These are phyloP conservation scores for Suillus spraguei DNA, from an alignment of 768 basidiomycete species.

Conservation along the genomic window DNA sequence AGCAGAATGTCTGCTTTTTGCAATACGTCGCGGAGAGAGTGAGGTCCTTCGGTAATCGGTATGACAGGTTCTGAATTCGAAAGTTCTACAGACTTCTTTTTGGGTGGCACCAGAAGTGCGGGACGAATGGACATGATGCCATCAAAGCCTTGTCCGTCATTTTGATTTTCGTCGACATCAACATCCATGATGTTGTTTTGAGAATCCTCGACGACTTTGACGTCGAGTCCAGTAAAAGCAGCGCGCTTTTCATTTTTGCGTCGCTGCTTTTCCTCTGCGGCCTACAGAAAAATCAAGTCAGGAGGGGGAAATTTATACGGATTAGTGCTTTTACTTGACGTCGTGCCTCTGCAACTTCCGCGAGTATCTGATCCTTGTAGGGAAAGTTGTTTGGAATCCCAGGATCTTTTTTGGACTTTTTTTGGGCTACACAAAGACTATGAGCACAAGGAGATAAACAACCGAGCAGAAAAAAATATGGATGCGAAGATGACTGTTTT, in stretches of 20 bases:
- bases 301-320: background rate
- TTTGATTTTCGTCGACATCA: slow-evolving; percentile 32
- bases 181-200: slow-evolving; percentile 32
- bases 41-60: slow-evolving; percentile 30
- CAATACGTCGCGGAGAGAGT: slow-evolving; percentile 47
- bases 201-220: slow-evolving; percentile 27
- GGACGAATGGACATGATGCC: slow-evolving; percentile 35
- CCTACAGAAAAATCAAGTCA: slow-evolving; percentile 41
- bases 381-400: slow-evolving; percentile 94
- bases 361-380: slow-evolving; percentile 92
- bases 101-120: slow-evolving; percentile 3
- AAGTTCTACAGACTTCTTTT: background rate
- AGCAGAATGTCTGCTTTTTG: slow-evolving; percentile 79
- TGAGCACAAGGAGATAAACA: slow-evolving; percentile 11
- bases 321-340: slow-evolving; percentile 49
- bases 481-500: background rate
- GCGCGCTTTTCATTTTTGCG: slow-evolving; percentile 68
- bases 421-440: slow-evolving; percentile 52
- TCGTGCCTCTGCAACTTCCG: slow-evolving; percentile 84
- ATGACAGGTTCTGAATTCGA: slow-evolving; percentile 18
- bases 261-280: slow-evolving; percentile 73
- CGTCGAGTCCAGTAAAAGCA: slow-evolving; percentile 32
- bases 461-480: slow-evolving; percentile 4
- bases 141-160: slow-evolving; percentile 37
- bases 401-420: slow-evolving; percentile 70